Percentiles rank a stretch among this genome's conserved stretches.
These are phyloP conservation scores for Curvularia sp. DNA, from an alignment of 2,329 filamentous ascomycete genomes.

Conservation along the genomic window DNA sequence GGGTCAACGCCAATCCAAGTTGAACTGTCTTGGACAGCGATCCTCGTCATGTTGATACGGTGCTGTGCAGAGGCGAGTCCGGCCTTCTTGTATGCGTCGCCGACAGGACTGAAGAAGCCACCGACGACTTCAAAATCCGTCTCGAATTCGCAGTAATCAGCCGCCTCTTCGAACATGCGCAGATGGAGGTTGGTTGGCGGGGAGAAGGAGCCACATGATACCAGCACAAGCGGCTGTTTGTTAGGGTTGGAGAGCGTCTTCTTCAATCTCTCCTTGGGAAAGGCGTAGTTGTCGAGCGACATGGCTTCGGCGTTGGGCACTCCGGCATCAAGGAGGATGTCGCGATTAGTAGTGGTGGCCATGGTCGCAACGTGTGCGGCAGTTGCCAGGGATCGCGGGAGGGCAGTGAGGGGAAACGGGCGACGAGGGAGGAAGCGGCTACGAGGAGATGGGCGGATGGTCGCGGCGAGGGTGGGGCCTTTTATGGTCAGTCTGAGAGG, in stretches of 20 bases:
- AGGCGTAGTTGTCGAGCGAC: constrained; percentile 62
- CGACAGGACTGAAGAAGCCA: constrained; percentile 82
- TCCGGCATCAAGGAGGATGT: constrained; percentile 33
- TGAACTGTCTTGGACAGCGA: constrained; percentile 75
- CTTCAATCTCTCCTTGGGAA: constrained; percentile 67
- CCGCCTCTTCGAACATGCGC: constrained; percentile 88
- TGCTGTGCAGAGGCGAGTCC: constrained; percentile 77
- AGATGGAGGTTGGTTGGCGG: constrained; percentile 79
- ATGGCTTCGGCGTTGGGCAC: constrained; percentile 39
- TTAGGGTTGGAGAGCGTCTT: constrained; percentile 62
- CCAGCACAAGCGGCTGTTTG: constrained; percentile 70
- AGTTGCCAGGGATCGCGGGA: constrained; percentile 7
- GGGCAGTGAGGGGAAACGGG: constrained; percentile 16
- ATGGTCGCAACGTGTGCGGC: constrained; percentile 26
- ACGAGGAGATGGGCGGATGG: constrained; percentile 13
- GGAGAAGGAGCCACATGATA: constrained; percentile 75
- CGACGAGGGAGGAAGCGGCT: constrained; percentile 19
- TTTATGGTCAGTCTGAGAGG: constrained; percentile 16
- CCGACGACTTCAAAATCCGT: constrained; percentile 83
- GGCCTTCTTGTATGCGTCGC: constrained; percentile 79
- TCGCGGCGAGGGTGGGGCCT: constrained; percentile 8
- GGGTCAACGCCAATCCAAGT: constrained; percentile 51
- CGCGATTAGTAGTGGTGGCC: constrained; percentile 30
- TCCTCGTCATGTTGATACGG: constrained; percentile 83
- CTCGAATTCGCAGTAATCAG: constrained; percentile 76